phyloP scores from a whole-genome alignment of 352 stramenopile species.

The Saprolegnia parasitica region DNA sequence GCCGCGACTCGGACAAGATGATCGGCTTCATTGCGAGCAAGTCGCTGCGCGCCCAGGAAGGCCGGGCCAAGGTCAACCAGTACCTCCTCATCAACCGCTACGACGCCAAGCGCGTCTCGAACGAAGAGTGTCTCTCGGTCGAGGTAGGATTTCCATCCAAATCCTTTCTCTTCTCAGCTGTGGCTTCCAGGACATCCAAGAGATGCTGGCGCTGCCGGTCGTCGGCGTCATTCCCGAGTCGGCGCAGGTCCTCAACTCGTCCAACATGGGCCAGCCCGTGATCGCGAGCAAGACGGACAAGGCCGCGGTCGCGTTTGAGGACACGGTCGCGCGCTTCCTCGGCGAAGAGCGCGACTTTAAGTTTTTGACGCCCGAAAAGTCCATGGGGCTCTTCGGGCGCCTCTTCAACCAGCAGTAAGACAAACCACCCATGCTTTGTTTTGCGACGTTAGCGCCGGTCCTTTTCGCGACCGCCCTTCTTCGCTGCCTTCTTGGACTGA shows the following conservation, averaged over 20 bases:
- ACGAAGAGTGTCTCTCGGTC: slow-evolving; percentile 86
- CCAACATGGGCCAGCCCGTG: slow-evolving; percentile 90
- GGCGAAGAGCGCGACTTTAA: slow-evolving; percentile 82
- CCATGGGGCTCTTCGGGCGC: slow-evolving; percentile 72
- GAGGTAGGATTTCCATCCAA: slow-evolving; percentile 37
- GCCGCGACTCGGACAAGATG: slow-evolving; percentile 94
- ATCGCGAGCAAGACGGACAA: slow-evolving; percentile 72
- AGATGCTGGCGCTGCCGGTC: slow-evolving; percentile 88
- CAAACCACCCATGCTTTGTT: background rate
- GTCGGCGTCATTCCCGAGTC: slow-evolving; percentile 89
- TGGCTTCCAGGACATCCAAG: slow-evolving; percentile 75
- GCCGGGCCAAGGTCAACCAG: slow-evolving; percentile 67
- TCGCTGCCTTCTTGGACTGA: slow-evolving; percentile 48
- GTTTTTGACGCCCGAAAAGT: slow-evolving; percentile 79
- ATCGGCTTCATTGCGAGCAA: slow-evolving; percentile 92
- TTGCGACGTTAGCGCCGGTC: slow-evolving; percentile 37
- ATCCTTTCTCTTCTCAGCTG: background rate
- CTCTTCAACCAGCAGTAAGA: slow-evolving; percentile 44
- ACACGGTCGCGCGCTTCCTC: slow-evolving; percentile 88
- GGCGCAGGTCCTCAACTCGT: slow-evolving; percentile 86
- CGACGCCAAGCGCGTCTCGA: slow-evolving; percentile 83
- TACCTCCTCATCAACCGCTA: slow-evolving; percentile 89
- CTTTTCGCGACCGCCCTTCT: slow-evolving; percentile 72
- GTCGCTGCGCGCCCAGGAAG: slow-evolving; percentile 77
- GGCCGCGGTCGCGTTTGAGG: slow-evolving; percentile 77